Evolutionary conservation across 1,139 yeast species (phyloP).

Genomic region (Nematodospora anomalae): DNA sequence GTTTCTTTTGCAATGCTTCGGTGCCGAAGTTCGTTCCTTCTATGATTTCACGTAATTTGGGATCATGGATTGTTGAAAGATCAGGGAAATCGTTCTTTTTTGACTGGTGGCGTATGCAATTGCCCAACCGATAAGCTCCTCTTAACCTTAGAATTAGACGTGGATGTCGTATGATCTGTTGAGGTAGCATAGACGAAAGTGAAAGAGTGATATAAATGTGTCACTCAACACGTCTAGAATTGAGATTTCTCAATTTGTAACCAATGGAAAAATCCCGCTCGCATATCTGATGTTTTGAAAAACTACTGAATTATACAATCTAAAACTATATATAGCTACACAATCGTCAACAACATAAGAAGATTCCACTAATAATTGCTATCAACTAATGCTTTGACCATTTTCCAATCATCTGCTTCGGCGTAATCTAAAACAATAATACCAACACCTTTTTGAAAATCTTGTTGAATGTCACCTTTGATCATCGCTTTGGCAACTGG

Average conservation of each 20-base stretch:
- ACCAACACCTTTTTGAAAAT: conserved; percentile 53
- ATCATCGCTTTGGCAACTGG: conserved; percentile 58
- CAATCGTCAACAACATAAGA: background rate
- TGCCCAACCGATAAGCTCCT: background rate
- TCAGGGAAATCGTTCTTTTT: conserved; percentile 10
- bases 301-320: too few relatives aligned
- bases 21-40: conserved; percentile 25
- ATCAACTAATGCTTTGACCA: conserved; percentile 53
- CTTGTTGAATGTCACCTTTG: conserved; percentile 46
- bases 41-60: conserved; percentile 19
- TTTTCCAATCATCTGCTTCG: conserved; percentile 61
- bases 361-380: conserved; percentile 46
- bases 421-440: conserved; percentile 71
- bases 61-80: conserved; percentile 12
- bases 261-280: too few relatives aligned
- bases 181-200: background rate
- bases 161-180: conserved; percentile 3
- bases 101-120: conserved; percentile 11
- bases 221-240: too few relatives aligned
- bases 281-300: too few relatives aligned
- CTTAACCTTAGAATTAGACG: background rate
- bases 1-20: conserved; percentile 12
- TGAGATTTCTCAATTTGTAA: too few relatives aligned
- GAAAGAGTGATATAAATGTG: too few relatives aligned
- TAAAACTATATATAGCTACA: background rate